phyloP scores from a whole-genome alignment of 257 asterid species.

The Forsythia suspensa region DNA sequence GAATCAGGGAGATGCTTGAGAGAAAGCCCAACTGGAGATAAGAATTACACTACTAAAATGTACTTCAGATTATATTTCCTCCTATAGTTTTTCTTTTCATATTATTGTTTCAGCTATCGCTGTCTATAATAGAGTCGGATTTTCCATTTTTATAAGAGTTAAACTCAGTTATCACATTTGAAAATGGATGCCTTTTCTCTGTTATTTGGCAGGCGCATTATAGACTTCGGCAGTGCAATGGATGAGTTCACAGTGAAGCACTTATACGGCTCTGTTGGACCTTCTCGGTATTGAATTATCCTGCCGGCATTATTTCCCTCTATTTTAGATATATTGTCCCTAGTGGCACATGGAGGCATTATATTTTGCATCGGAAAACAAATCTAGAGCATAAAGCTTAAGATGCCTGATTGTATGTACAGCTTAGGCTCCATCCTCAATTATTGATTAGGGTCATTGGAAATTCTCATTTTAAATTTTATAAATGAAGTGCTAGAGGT shows the following conservation, averaged over 20 bases:
- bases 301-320: slow-evolving; percentile 17
- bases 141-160: background rate
- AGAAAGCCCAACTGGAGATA: slow-evolving; percentile 55
- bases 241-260: slow-evolving; percentile 88
- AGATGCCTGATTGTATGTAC: no score
- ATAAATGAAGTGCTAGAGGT: no score
- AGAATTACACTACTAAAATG: slow-evolving; percentile 74
- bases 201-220: slow-evolving; percentile 72
- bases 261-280: slow-evolving; percentile 84
- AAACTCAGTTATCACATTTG: background rate
- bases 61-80: slow-evolving; percentile 32
- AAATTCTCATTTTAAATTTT: no score
- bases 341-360: background rate
- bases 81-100: slow-evolving; percentile 1
- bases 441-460: no score
- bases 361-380: background rate
- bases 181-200: slow-evolving; percentile 10
- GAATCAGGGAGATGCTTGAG: slow-evolving; percentile 80
- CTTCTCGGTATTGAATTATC: slow-evolving; percentile 76
- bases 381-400: no score
- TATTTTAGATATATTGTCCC: background rate
- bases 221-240: slow-evolving; percentile 96
- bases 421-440: no score
- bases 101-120: slow-evolving; percentile 12
- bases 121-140: background rate